phyloP scores from a whole-genome alignment of 305 asterid genomes.

The Solanum aculeatissimum region DNA sequence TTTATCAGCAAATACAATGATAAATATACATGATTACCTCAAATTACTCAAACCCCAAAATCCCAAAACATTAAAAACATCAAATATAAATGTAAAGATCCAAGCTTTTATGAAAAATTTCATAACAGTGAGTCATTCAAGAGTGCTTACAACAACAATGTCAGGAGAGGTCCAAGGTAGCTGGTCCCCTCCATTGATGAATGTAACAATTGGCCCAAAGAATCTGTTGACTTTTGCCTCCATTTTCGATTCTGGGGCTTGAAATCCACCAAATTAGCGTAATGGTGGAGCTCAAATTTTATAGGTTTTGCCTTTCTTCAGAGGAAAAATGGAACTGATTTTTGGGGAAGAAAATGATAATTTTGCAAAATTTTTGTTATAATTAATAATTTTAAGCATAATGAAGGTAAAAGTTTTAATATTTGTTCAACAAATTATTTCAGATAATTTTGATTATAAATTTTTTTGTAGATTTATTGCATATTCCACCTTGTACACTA shows the following conservation, averaged over 20 bases:
- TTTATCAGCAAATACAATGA: background rate
- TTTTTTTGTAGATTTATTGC: background rate
- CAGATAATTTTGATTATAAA: background rate
- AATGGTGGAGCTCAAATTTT: background rate
- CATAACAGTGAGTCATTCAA: background rate
- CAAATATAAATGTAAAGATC: background rate
- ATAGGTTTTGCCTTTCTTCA: background rate
- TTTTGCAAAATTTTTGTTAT: background rate
- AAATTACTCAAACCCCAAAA: background rate
- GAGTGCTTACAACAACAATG: conserved; percentile 32
- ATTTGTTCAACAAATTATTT: background rate
- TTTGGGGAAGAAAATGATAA: background rate
- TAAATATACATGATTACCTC: background rate
- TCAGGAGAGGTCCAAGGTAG: conserved; percentile 68
- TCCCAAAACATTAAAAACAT: background rate
- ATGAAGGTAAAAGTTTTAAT: background rate
- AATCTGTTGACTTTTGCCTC: conserved; percentile 36
- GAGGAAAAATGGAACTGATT: background rate
- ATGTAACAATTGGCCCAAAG: conserved; percentile 43
- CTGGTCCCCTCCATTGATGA: conserved; percentile 58
- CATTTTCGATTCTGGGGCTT: conserved; percentile 11
- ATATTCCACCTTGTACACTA: too few relatives aligned
- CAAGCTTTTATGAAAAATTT: background rate
- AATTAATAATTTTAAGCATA: background rate
- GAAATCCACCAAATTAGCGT: background rate